Base-by-base conservation (phyloP, 495 filamentous ascomycete species). In the Elaphomyces granulatus region DNA sequence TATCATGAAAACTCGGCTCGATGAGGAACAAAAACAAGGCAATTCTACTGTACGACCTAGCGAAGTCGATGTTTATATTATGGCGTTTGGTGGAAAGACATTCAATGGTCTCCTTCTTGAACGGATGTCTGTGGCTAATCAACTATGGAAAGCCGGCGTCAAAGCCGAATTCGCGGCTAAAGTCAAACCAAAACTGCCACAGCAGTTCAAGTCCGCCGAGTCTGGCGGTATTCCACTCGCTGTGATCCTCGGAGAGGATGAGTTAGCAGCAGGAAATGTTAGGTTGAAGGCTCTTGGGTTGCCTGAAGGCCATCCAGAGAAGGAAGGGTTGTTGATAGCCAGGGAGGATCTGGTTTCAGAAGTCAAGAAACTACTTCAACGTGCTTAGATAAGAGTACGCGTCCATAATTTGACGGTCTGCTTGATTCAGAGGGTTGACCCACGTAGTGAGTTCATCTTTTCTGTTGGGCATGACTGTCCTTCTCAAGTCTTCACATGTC, bases 21-120 rank as follows among this genome's bases (percentile, higher is more conserved):
- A 71, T 47, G 67, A 69, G 36, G 71, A 80, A 47, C 68, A 74
- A 49, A 71, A 80, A 46, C 68, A 74, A 47, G 55, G 40, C 17
- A 45, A 58, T 7, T 58, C 63, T 17, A 47, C 53, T 10, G 54
- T 79, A 31, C 75, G 78, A 36, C 70, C 59, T 37, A 87, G 77
- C 46, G 83, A 94, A 56, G 77, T 85, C 1, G 83, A 93, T 53
- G 83, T 82, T 37, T 93, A 72, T 59, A 77, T 95, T 46, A 94
- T 95, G 83, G 85, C 85, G 0, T 85, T 94, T 51, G 87, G 87
- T 43, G 81, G 83, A 20, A 93, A 87, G 61, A 80, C 78, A 12
- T 87, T 87, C 61, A 81, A 68, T 2, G 86, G 86, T 16, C 63
- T 93, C 37, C 58, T 92, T 30, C 72, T 73, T 49, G 80, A 94